Evolutionary conservation across 345 rosid genomes (phyloP).

Genomic region (Melaleuca alternifolia): DNA sequence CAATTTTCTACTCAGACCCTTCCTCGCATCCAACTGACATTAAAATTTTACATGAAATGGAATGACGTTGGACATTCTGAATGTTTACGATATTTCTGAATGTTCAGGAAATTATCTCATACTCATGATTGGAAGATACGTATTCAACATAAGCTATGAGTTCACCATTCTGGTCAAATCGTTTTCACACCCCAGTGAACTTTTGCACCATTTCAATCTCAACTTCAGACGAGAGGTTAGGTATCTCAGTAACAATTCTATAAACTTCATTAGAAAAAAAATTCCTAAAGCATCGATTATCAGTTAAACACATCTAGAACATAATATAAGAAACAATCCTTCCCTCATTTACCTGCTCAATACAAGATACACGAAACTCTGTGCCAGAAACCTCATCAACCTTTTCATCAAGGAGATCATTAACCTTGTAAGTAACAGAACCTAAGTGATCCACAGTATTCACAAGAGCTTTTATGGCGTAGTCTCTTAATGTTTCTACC

Average conservation of each 20-base stretch:
- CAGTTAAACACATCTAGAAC: neutral
- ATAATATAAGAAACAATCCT: neutral
- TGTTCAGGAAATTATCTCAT: neutral
- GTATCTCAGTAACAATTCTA: neutral
- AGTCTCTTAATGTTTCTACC: constrained; percentile 85
- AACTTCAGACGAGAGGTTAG: neutral
- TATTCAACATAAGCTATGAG: neutral
- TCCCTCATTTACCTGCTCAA: constrained; percentile 53
- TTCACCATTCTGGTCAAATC: neutral
- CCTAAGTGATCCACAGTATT: constrained; percentile 97
- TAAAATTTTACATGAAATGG: neutral
- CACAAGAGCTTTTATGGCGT: constrained; percentile 82
- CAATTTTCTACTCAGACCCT: neutral
- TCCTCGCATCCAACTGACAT: neutral
- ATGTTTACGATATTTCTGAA: neutral
- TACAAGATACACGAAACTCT: constrained; percentile 70
- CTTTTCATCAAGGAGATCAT: constrained; percentile 73
- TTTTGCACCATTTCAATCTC: neutral
- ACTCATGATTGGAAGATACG: neutral
- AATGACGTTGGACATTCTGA: neutral
- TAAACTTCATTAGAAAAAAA: neutral
- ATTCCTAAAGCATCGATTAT: neutral
- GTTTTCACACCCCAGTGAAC: neutral
- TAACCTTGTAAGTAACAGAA: constrained; percentile 80
- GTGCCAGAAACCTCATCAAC: constrained; percentile 76